Percentiles rank a stretch among this genome's conserved stretches.
phyloP scores from a whole-genome alignment of 768 basidiomycete species.

The Tricholoma flavovirens region DNA sequence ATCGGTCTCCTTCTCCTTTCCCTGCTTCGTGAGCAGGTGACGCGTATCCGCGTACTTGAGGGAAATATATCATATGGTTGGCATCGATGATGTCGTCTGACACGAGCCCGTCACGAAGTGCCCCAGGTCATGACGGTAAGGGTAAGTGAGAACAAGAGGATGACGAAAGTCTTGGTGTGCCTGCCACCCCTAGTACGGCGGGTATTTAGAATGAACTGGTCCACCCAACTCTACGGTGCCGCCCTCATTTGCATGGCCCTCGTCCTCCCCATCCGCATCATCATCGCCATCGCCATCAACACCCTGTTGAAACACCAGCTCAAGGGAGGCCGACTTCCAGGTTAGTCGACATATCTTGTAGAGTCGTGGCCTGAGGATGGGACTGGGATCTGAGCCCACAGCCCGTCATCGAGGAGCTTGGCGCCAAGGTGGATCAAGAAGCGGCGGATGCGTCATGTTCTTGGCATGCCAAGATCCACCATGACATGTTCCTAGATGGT shows the following conservation, averaged over 20 bases:
- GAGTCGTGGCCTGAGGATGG: background rate
- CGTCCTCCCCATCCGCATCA: background rate
- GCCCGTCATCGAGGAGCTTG: background rate
- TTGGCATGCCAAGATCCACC: too few relatives aligned
- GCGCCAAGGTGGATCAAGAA: background rate
- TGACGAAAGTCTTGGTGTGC: background rate
- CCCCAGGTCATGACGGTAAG: background rate
- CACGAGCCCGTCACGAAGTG: background rate
- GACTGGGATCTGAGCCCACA: background rate
- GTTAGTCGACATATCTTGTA: background rate
- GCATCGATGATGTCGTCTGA: background rate
- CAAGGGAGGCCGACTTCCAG: background rate
- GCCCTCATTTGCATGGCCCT: background rate
- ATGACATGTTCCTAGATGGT: background rate
- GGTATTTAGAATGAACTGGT: background rate
- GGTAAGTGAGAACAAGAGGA: background rate
- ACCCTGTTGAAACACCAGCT: background rate
- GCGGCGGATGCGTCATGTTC: background rate
- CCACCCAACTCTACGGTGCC: background rate
- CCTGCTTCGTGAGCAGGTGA: background rate
- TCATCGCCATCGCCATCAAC: background rate
- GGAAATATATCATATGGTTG: background rate
- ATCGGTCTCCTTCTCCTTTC: background rate
- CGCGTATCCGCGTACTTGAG: background rate
- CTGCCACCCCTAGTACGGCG: background rate